A percentile compares a stretch with the other conserved stretches of the same genome.
Evolutionary conservation across 306 rosid species (phyloP).

Genomic region (Cicer pinnatifidum): DNA sequence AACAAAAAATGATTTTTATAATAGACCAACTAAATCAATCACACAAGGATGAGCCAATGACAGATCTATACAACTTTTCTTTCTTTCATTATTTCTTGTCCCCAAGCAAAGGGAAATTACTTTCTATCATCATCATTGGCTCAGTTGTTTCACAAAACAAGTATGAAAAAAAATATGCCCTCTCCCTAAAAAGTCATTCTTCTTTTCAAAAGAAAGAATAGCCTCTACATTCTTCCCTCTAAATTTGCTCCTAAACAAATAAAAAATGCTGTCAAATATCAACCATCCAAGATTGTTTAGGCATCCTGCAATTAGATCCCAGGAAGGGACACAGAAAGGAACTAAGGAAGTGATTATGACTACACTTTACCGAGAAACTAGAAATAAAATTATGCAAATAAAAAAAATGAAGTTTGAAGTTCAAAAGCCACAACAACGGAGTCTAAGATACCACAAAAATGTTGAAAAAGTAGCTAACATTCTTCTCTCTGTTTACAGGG

Average conservation of each 20-base stretch:
- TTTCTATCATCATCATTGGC: background rate
- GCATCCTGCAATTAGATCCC: conserved; percentile 6
- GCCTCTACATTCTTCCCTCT: background rate
- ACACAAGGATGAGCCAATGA: conserved; percentile 3
- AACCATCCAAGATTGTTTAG: conserved; percentile 8
- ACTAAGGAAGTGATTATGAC: conserved; percentile 26
- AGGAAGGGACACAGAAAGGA: conserved; percentile 10
- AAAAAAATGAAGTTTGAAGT: conserved; percentile 24
- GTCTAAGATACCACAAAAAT: conserved; percentile 18
- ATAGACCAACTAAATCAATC: background rate
- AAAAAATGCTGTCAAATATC: background rate
- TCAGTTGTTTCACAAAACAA: conserved; percentile 4
- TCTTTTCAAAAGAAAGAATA: conserved; percentile 1
- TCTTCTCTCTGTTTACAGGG: conserved; percentile 23
- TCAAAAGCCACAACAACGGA: conserved; percentile 11
- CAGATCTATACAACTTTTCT: background rate
- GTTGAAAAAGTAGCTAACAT: conserved; percentile 19
- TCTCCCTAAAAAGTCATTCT: background rate
- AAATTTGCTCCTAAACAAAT: background rate
- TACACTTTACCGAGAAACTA: conserved; percentile 22
- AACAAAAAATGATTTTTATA: conserved; percentile 8
- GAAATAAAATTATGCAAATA: conserved; percentile 27
- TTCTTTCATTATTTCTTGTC: conserved; percentile 22
- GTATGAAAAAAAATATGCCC: background rate
- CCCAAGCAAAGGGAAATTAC: conserved; percentile 17